A percentile compares a stretch with the other conserved stretches of the same genome.
Evolutionary conservation across 257 asterid genomes (phyloP).

Genomic region (Gentiana straminea): DNA sequence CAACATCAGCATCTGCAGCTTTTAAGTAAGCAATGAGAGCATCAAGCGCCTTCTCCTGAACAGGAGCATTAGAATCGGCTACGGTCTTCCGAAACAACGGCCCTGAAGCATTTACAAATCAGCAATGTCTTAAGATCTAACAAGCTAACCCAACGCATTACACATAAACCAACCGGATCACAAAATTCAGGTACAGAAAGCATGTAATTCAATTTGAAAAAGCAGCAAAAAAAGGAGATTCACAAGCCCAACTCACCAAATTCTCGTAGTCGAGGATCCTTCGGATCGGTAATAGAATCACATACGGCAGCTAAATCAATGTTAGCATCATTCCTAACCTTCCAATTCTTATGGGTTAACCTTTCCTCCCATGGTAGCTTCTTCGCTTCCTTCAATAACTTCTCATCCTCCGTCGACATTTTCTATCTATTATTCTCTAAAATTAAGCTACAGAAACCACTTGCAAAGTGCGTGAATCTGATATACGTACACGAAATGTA

Average conservation of each 20-base stretch:
- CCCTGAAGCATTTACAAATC: slow-evolving; percentile 26
- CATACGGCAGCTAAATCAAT: slow-evolving; percentile 91
- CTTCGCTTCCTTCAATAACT: slow-evolving; percentile 99
- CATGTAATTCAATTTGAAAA: background rate
- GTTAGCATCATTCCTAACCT: slow-evolving; percentile 93
- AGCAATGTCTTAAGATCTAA: slow-evolving; percentile 20
- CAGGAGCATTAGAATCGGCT: slow-evolving; percentile 94
- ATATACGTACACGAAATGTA: background rate
- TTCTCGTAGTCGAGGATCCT: slow-evolving; percentile 91
- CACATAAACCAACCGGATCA: slow-evolving; percentile 24
- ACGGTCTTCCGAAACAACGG: slow-evolving; percentile 71
- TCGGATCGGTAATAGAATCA: slow-evolving; percentile 86
- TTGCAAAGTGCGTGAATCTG: background rate
- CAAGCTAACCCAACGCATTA: slow-evolving; percentile 22
- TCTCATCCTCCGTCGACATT: slow-evolving; percentile 98
- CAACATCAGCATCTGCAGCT: slow-evolving; percentile 96
- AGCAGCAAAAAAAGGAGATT: background rate
- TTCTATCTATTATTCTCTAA: slow-evolving; percentile 7
- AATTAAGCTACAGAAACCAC: background rate
- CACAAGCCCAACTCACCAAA: slow-evolving; percentile 53
- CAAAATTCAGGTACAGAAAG: slow-evolving; percentile 14
- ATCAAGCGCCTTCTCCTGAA: slow-evolving; percentile 97
- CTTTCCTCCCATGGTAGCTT: slow-evolving; percentile 97
- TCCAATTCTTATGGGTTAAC: slow-evolving; percentile 94
- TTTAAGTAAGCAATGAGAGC: slow-evolving; percentile 83